phyloP scores from a whole-genome alignment of 2,329 filamentous ascomycete genomes.

The Neopestalotiopsis sp. region DNA sequence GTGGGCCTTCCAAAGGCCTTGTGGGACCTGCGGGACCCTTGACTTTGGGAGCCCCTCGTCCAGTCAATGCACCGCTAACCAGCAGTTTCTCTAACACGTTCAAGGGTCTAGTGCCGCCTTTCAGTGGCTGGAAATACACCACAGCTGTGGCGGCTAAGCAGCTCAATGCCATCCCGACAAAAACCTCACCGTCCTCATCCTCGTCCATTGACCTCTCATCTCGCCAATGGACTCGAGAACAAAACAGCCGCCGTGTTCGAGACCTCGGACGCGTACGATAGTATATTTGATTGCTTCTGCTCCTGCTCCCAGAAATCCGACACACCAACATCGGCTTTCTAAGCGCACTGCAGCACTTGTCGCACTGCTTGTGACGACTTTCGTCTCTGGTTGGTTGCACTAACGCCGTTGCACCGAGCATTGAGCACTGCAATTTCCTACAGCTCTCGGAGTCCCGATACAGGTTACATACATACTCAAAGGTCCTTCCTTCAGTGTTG shows the following conservation, averaged over 20 bases:
- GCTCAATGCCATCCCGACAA: conserved; percentile 7
- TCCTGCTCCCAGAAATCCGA: neutral
- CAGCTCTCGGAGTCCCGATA: neutral
- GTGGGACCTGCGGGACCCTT: conserved; percentile 4
- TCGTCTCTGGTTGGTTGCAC: conserved; percentile 14
- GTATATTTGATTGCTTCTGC: neutral
- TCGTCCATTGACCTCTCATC: neutral
- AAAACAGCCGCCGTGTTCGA: neutral
- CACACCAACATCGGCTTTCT: neutral
- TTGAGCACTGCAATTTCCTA: conserved; percentile 14
- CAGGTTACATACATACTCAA: too few relatives aligned
- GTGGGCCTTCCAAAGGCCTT: neutral
- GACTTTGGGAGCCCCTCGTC: conserved; percentile 13
- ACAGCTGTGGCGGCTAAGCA: conserved; percentile 18
- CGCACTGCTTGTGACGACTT: neutral
- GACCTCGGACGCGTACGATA: neutral
- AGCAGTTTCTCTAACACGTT: conserved; percentile 17
- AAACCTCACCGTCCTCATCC: neutral
- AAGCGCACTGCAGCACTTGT: conserved; percentile 18
- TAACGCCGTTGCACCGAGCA: conserved; percentile 15
- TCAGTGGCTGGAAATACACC: conserved; percentile 16
- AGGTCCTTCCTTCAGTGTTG: neutral
- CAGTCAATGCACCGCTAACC: conserved; percentile 20
- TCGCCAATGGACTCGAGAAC: conserved; percentile 3
- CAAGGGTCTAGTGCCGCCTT: conserved; percentile 5